Evolutionary conservation across 371 early-diverging fungal species (phyloP).

Genomic region (Choanephora cucurbitarum): DNA sequence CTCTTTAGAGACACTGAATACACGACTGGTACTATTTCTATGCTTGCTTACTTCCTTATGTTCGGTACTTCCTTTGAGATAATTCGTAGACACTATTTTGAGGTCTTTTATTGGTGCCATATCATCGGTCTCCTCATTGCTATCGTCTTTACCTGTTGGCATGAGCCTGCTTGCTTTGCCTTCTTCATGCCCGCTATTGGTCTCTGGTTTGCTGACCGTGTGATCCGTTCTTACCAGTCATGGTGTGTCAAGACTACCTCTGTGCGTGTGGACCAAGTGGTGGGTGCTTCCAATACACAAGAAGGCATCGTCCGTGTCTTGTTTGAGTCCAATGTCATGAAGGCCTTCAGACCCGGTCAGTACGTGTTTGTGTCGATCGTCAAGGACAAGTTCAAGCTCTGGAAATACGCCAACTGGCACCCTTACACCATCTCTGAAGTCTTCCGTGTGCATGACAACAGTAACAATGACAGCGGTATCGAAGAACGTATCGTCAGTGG

Average conservation of each 20-base stretch:
- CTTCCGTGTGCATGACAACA: background rate
- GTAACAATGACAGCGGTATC: background rate
- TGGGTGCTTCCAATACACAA: slow-evolving; percentile 20
- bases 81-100: slow-evolving; percentile 45
- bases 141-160: slow-evolving; percentile 39
- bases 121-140: slow-evolving; percentile 40
- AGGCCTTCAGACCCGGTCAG: slow-evolving; percentile 44
- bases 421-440: slow-evolving; percentile 47
- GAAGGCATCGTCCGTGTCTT: slow-evolving; percentile 42
- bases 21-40: slow-evolving; percentile 43
- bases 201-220: slow-evolving; percentile 46
- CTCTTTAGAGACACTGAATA: slow-evolving; percentile 40
- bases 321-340: slow-evolving; percentile 34
- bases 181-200: slow-evolving; percentile 44
- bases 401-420: slow-evolving; percentile 44
- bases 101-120: slow-evolving; percentile 46
- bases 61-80: slow-evolving; percentile 45
- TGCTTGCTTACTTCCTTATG: slow-evolving; percentile 41
- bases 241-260: slow-evolving; percentile 28
- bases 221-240: slow-evolving; percentile 42
- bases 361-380: slow-evolving; percentile 45
- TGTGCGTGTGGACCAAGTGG: slow-evolving; percentile 29
- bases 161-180: slow-evolving; percentile 40
- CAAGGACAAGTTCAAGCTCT: slow-evolving; percentile 19
- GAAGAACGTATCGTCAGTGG: slow-evolving; percentile 1